Conservation (phyloP, 2,329 filamentous ascomycete genomes). For the Alternaria alternata region DNA sequence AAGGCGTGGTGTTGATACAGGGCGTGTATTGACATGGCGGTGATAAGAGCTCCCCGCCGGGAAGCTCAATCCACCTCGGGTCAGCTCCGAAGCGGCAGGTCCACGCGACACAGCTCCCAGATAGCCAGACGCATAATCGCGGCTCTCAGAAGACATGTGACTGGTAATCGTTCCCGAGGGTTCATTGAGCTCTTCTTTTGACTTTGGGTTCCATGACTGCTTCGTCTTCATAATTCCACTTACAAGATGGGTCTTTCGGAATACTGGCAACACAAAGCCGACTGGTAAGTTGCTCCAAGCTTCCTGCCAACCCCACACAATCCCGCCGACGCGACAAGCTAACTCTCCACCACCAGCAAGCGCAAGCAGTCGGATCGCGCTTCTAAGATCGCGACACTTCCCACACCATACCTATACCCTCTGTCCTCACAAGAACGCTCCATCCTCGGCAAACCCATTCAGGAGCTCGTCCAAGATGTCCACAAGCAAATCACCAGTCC, state of each 20-base stretch:
- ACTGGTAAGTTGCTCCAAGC: conserved; percentile 65
- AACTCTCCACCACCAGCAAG: conserved; percentile 66
- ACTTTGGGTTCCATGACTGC: not conserved
- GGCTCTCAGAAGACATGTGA: conserved; percentile 21
- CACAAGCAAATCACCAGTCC: conserved; percentile 73
- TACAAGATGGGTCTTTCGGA: conserved; percentile 64
- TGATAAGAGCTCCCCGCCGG: conserved; percentile 14
- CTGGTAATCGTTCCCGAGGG: conserved; percentile 19
- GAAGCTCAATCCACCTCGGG: conserved; percentile 10
- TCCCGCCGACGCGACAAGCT: conserved; percentile 9
- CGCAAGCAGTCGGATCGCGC: conserved; percentile 81
- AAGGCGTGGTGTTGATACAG: not conserved
- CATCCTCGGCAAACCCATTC: conserved; percentile 77
- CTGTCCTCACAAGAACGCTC: conserved; percentile 71
- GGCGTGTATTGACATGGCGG: not conserved
- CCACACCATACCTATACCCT: conserved; percentile 69
- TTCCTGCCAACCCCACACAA: conserved; percentile 13
- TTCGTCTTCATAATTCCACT: not conserved
- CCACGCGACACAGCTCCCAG: conserved; percentile 14
- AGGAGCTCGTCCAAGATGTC: conserved; percentile 78
- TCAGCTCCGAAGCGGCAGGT: conserved; percentile 15
- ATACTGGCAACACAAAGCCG: conserved; percentile 74
- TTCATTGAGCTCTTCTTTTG: not conserved
- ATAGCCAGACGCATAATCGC: conserved; percentile 17
- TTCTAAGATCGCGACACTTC: conserved; percentile 72